phyloP scores from a whole-genome alignment of 352 stramenopile genomes.

The Thraustochytrium striatum region DNA sequence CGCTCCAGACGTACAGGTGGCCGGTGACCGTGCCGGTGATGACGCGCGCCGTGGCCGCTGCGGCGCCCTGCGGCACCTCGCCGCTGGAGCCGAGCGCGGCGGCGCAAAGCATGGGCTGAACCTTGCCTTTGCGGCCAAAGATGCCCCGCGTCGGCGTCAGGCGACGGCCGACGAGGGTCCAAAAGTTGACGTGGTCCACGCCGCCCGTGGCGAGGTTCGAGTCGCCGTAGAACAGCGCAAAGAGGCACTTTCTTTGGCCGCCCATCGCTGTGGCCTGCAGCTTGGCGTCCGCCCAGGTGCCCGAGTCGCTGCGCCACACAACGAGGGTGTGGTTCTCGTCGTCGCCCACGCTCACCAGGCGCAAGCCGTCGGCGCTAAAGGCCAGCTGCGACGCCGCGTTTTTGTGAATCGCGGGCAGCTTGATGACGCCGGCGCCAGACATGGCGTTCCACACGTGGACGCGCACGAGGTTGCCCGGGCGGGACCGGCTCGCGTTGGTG shows the following conservation, averaged over 20 bases:
- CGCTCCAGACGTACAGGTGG: conserved; percentile 72
- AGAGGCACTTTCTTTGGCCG: conserved; percentile 39
- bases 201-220: conserved; percentile 27
- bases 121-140: conserved; percentile 43
- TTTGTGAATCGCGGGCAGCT: conserved; percentile 15
- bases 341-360: conserved; percentile 72
- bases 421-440: not conserved
- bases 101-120: conserved; percentile 29
- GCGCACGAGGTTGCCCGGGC: conserved; percentile 47
- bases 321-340: conserved; percentile 81
- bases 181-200: conserved; percentile 46
- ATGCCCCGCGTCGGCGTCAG: conserved; percentile 21
- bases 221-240: conserved; percentile 34
- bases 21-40: conserved; percentile 67
- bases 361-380: conserved; percentile 65
- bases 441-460: conserved; percentile 73
- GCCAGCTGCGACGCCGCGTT: conserved; percentile 56
- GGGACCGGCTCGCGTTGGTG: conserved; percentile 1
- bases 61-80: too few species aligned
- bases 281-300: conserved; percentile 38
- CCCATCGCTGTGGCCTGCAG: conserved; percentile 40
- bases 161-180: conserved; percentile 14
- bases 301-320: conserved; percentile 58
- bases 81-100: not conserved
- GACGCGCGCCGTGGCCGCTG: conserved; percentile 56